Percentiles rank a stretch among this genome's conserved stretches.
These are phyloP conservation scores for Piloderma croceum DNA, from an alignment of 768 basidiomycete genomes.

Conservation along the genomic window DNA sequence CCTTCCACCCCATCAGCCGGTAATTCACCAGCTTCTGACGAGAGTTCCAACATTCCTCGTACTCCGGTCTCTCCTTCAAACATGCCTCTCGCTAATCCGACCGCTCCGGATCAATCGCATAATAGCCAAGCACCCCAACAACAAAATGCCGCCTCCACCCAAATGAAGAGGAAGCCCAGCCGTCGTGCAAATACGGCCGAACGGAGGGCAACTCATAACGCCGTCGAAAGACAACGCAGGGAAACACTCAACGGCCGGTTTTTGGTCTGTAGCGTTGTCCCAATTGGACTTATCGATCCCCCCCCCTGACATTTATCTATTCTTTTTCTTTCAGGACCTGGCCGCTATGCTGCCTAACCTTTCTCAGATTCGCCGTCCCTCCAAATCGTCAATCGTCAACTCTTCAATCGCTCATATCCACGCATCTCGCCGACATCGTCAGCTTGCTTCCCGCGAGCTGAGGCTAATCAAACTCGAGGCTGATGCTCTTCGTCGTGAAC, in stretches of 20 bases:
- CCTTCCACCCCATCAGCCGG: constrained; percentile 33
- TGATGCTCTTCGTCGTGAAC: constrained; percentile 81
- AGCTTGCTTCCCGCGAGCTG: constrained; percentile 77
- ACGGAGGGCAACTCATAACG: constrained; percentile 94
- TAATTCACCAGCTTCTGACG: constrained; percentile 38
- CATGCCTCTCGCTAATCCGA: constrained; percentile 31
- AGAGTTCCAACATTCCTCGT: constrained; percentile 39
- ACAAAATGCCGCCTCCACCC: constrained; percentile 24
- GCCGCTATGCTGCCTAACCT: constrained; percentile 89
- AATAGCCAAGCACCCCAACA: constrained; percentile 5
- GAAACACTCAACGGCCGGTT: constrained; percentile 93
- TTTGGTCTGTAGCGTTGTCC: constrained; percentile 55
- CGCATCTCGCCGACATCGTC: constrained; percentile 73
- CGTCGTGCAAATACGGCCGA: constrained; percentile 95
- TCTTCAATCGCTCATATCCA: constrained; percentile 88
- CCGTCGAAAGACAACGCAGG: constrained; percentile 88
- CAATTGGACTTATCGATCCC: constrained; percentile 8
- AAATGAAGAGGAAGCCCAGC: constrained; percentile 73
- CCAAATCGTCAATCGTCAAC: constrained; percentile 96
- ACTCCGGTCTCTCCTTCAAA: constrained; percentile 43
- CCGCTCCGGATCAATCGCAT: constrained; percentile 17
- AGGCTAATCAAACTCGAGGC: constrained; percentile 74
- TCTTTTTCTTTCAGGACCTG: constrained; percentile 59
- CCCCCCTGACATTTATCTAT: constrained; percentile 6
- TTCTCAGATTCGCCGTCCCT: constrained; percentile 85